phyloP scores from a whole-genome alignment of 305 asterid genomes.

The Lippia alba region DNA sequence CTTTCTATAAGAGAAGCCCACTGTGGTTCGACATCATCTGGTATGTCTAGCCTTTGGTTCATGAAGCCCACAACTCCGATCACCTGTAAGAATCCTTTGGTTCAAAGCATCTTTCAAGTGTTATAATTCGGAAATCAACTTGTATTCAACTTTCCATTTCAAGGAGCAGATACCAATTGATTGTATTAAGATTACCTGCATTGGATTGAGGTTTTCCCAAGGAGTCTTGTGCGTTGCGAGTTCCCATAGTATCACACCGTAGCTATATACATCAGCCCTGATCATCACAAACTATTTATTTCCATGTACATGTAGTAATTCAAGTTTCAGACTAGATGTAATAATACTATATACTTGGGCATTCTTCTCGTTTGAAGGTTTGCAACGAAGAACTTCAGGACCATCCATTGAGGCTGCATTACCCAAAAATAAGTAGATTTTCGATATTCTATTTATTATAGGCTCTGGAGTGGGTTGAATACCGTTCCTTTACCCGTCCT shows the following conservation, averaged over 20 bases:
- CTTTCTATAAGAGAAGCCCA: constrained; percentile 85
- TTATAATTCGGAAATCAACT: background rate
- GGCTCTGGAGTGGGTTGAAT: constrained; percentile 37
- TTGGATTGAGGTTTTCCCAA: constrained; percentile 89
- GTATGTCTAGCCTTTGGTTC: constrained; percentile 91
- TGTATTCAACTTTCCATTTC: no score
- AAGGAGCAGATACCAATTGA: no score
- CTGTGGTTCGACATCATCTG: constrained; percentile 71
- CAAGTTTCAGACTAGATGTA: constrained; percentile 8
- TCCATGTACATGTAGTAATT: background rate
- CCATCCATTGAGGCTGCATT: constrained; percentile 99
- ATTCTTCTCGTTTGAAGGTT: constrained; percentile 93
- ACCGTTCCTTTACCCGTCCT: constrained; percentile 94
- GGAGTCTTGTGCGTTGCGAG: constrained; percentile 87
- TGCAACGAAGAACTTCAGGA: constrained; percentile 97
- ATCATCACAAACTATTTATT: constrained; percentile 20
- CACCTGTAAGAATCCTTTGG: constrained; percentile 55
- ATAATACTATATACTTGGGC: constrained; percentile 30
- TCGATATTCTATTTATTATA: constrained; percentile 21
- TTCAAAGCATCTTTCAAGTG: background rate
- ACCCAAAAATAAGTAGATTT: constrained; percentile 8
- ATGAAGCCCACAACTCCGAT: constrained; percentile 97
- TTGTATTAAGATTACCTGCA: constrained; percentile 67
- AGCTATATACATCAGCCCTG: constrained; percentile 97
- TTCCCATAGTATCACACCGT: constrained; percentile 97